A percentile compares a stretch with the other conserved stretches of the same genome.
Evolutionary conservation across 2,329 filamentous ascomycete species (phyloP).

Genomic region (Alternaria rosae): DNA sequence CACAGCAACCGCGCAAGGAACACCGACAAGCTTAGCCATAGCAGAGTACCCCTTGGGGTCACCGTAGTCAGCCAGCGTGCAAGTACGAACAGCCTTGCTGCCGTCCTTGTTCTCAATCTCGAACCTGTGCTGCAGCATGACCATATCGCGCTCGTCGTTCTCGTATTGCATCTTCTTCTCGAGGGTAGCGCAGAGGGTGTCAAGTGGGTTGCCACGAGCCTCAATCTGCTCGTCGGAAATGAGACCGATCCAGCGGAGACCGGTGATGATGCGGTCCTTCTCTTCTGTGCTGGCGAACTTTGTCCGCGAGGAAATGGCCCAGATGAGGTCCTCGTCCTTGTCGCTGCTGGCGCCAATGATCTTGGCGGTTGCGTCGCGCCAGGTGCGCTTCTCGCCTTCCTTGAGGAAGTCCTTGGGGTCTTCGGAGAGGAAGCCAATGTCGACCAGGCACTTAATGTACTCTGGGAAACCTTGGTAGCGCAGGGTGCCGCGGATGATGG

Average conservation of each 20-base stretch:
- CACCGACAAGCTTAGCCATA: conserved; percentile 84
- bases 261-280: conserved; percentile 72
- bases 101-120: conserved; percentile 85
- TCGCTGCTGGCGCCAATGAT: conserved; percentile 74
- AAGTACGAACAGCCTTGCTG: conserved; percentile 76
- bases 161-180: conserved; percentile 93
- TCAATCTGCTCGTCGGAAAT: conserved; percentile 74
- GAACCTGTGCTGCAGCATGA: conserved; percentile 82
- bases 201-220: conserved; percentile 79
- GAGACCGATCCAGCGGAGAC: conserved; percentile 74
- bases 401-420: conserved; percentile 70
- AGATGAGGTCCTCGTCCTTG: conserved; percentile 72
- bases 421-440: conserved; percentile 87
- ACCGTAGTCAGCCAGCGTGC: conserved; percentile 84
- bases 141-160: conserved; percentile 82
- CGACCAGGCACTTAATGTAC: conserved; percentile 85
- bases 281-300: conserved; percentile 73
- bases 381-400: conserved; percentile 66
- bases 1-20: conserved; percentile 77
- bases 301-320: conserved; percentile 77
- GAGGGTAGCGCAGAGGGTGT: conserved; percentile 87
- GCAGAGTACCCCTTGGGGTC: conserved; percentile 78
- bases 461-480: conserved; percentile 90
- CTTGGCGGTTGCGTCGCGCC: conserved; percentile 85
- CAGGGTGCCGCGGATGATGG: conserved; percentile 82